Percentiles rank a stretch among this genome's conserved stretches.
These are phyloP conservation scores for Colletotrichum spinosum DNA, from an alignment of 2,329 filamentous ascomycete species.

Conservation along the genomic window DNA sequence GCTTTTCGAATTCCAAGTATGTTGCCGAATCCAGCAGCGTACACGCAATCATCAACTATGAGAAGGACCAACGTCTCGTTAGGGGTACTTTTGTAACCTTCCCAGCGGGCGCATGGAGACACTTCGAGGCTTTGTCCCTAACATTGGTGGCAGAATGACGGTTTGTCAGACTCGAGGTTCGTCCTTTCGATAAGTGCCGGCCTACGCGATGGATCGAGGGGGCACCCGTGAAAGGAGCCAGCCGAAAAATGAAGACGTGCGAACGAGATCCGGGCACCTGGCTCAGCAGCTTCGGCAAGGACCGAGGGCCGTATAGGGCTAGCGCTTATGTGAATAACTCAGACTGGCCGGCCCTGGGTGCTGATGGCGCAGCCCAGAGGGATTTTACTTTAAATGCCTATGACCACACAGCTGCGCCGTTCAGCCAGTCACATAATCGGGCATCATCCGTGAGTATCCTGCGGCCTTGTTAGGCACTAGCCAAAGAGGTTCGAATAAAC, in stretches of 20 bases:
- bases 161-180: too few species aligned
- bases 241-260: neutral
- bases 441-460: conserved; percentile 4
- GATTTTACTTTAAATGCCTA: neutral
- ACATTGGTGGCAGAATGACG: neutral
- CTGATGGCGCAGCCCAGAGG: conserved; percentile 1
- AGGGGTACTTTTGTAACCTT: too few species aligned
- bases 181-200: neutral
- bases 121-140: neutral
- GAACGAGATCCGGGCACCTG: conserved; percentile 5
- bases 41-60: too few species aligned
- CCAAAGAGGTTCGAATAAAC: conserved; percentile 19
- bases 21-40: too few species aligned
- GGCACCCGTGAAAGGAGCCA: neutral
- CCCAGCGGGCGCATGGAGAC: conserved; percentile 1
- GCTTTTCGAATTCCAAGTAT: too few species aligned
- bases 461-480: conserved; percentile 1
- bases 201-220: neutral
- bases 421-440: conserved; percentile 4
- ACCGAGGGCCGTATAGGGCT: conserved; percentile 5
- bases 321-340: conserved; percentile 19
- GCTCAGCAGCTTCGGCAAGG: conserved; percentile 22
- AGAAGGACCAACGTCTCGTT: too few species aligned
- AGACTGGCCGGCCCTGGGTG: neutral
- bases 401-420: neutral